Percentiles rank a stretch among this genome's conserved stretches.
These are phyloP conservation scores for Arxiozyma bovina DNA, from an alignment of 1,139 yeast species.

Conservation along the genomic window DNA sequence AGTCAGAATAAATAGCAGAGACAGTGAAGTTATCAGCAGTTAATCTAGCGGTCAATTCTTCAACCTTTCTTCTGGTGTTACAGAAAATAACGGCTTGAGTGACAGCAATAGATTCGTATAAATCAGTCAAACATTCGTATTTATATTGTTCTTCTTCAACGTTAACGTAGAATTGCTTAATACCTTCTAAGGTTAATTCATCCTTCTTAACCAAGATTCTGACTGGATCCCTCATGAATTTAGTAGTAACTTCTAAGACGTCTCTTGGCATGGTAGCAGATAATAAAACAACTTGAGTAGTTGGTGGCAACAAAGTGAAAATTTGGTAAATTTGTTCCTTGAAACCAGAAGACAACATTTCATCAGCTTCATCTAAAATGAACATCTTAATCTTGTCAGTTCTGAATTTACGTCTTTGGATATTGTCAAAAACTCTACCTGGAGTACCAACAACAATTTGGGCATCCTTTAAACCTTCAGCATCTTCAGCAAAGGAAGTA, in stretches of 20 bases:
- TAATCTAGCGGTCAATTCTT: constrained; percentile 81
- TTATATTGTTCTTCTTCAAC: constrained; percentile 91
- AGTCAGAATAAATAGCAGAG: constrained; percentile 95
- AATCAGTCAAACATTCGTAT: constrained; percentile 91
- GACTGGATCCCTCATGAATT: constrained; percentile 96
- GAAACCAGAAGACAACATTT: constrained; percentile 94
- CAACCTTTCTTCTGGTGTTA: constrained; percentile 97
- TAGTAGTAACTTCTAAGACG: constrained; percentile 91
- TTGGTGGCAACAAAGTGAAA: constrained; percentile 86
- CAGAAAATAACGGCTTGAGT: constrained; percentile 99
- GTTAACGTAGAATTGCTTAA: constrained; percentile 90
- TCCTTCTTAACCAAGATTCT: constrained; percentile 97
- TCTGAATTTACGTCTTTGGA: constrained; percentile 84
- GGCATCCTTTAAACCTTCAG: constrained; percentile 80
- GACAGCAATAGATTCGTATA: constrained; percentile 94
- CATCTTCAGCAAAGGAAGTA: constrained; percentile 85
- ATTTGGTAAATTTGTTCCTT: constrained; percentile 96
- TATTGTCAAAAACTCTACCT: constrained; percentile 98
- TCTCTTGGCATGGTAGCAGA: constrained; percentile 98
- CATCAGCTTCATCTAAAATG: constrained; percentile 98
- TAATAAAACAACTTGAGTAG: constrained; percentile 91
- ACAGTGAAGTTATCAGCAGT: constrained; percentile 87
- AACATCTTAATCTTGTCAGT: constrained; percentile 92
- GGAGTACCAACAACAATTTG: constrained; percentile 99
- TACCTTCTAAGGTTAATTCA: constrained; percentile 96